Percentiles rank a stretch among this genome's conserved stretches.
Conservation (phyloP, 768 basidiomycete genomes). For the Russula earlei region DNA sequence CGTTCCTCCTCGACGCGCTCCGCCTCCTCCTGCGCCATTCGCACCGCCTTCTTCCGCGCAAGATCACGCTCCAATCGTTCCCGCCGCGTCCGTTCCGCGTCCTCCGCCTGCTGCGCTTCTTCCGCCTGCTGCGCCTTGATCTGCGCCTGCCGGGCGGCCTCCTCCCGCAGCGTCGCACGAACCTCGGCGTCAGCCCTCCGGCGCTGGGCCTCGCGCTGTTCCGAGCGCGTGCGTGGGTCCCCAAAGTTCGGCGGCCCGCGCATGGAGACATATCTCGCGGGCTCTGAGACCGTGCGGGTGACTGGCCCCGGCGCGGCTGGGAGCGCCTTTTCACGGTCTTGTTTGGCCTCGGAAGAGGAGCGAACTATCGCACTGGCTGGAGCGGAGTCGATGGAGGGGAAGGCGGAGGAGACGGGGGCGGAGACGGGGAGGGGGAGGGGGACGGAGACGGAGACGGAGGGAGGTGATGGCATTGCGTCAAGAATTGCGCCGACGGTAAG, state of each 20-base stretch:
- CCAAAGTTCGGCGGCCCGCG: constrained; percentile 11
- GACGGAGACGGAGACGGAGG: neutral
- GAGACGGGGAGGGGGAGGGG: too few species aligned
- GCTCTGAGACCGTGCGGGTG: constrained; percentile 2
- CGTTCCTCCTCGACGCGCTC: constrained; percentile 11
- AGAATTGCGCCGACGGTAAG: constrained; percentile 1
- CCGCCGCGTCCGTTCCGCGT: neutral
- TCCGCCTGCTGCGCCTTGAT: constrained; percentile 13
- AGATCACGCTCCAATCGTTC: constrained; percentile 10
- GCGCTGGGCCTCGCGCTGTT: constrained; percentile 3
- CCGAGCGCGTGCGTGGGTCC: constrained; percentile 2
- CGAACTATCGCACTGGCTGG: neutral
- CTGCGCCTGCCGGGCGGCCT: constrained; percentile 6
- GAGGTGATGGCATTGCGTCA: constrained; percentile 7
- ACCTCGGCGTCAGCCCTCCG: neutral
- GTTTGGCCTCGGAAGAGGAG: neutral
- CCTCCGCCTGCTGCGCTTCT: constrained; percentile 5
- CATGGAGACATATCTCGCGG: neutral
- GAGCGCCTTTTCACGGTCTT: constrained; percentile 6
- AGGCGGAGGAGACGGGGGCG: too few species aligned
- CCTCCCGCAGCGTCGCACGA: neutral
- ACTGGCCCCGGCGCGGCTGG: neutral
- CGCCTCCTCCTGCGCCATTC: constrained; percentile 3
- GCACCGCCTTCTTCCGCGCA: neutral
- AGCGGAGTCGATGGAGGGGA: too few species aligned